These are phyloP conservation scores for Viridothelium virens DNA, from an alignment of 495 filamentous ascomycete species.

Conservation along the genomic window DNA sequence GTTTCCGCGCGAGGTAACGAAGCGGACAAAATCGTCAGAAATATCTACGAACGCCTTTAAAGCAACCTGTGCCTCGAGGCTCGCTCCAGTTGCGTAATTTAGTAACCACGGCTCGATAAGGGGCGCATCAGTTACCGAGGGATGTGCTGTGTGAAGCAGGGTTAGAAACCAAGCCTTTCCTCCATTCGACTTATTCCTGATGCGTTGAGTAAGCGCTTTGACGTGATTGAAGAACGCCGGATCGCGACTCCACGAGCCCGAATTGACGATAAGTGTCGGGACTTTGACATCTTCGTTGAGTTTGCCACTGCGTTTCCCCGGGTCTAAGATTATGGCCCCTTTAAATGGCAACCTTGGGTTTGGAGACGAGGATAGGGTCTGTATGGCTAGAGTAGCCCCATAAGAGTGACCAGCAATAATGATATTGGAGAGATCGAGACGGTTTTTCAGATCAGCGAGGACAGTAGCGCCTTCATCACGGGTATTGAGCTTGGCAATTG, in stretches of 20 bases:
- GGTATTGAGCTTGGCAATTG: slow-evolving; percentile 29
- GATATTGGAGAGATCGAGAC: slow-evolving; percentile 36
- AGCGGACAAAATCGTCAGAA: slow-evolving; percentile 23
- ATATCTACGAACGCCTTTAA: slow-evolving; percentile 23
- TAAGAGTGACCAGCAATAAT: slow-evolving; percentile 47
- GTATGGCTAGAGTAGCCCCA: slow-evolving; percentile 47
- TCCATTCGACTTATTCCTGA: slow-evolving; percentile 2
- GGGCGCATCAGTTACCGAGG: slow-evolving; percentile 48
- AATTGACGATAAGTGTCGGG: slow-evolving; percentile 44
- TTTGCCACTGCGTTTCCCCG: slow-evolving; percentile 46
- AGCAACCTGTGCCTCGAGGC: slow-evolving; percentile 24
- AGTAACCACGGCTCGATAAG: slow-evolving; percentile 44
- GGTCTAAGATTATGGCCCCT: slow-evolving; percentile 43
- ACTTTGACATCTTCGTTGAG: slow-evolving; percentile 45
- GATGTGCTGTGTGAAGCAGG: slow-evolving; percentile 43
- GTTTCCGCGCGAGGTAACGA: background rate
- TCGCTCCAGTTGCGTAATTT: slow-evolving; percentile 43
- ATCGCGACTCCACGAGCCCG: slow-evolving; percentile 45
- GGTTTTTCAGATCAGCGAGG: slow-evolving; percentile 30
- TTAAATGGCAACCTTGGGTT: slow-evolving; percentile 32
- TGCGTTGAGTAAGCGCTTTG: slow-evolving; percentile 33
- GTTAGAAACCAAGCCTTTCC: slow-evolving; percentile 48
- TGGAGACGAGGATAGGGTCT: slow-evolving; percentile 36
- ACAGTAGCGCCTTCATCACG: slow-evolving; percentile 23
- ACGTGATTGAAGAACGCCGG: slow-evolving; percentile 46